phyloP scores from a whole-genome alignment of 768 basidiomycete genomes.

The button mushroom (Agaricus bisporus) region DNA sequence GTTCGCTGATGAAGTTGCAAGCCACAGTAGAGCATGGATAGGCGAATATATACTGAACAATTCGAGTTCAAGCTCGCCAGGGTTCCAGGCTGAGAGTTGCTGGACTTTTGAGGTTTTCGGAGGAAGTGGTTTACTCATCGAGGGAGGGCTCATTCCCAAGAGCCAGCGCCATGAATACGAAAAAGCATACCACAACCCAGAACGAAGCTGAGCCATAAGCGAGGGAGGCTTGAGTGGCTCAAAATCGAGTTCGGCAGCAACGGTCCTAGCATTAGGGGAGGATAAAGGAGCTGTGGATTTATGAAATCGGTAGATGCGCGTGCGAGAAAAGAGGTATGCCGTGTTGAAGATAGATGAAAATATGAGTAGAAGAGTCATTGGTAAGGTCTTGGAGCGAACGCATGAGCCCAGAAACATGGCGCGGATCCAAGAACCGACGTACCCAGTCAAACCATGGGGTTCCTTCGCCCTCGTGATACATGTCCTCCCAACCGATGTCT shows the following conservation, averaged over 20 bases:
- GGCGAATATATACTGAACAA: constrained; percentile 78
- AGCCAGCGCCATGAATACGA: constrained; percentile 61
- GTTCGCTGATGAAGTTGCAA: constrained; percentile 60
- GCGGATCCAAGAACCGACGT: constrained; percentile 1
- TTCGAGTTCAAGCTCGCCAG: constrained; percentile 62
- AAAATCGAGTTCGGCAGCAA: constrained; percentile 46
- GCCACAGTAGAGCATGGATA: constrained; percentile 68
- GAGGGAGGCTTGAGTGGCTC: constrained; percentile 40
- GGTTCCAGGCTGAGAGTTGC: constrained; percentile 74
- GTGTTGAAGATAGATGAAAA: constrained; percentile 50
- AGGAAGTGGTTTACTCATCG: constrained; percentile 23
- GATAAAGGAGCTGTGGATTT: constrained; percentile 56
- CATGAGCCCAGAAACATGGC: constrained; percentile 8
- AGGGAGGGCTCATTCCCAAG: constrained; percentile 50
- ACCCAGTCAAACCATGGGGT: constrained; percentile 82
- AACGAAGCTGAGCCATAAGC: constrained; percentile 34
- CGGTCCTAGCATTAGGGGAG: constrained; percentile 65
- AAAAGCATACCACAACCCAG: constrained; percentile 46
- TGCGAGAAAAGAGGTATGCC: constrained; percentile 65
- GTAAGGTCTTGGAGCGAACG: constrained; percentile 47
- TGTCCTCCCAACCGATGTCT: constrained; percentile 74
- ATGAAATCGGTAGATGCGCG: constrained; percentile 63
- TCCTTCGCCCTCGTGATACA: constrained; percentile 61
- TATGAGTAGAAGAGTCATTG: constrained; percentile 52
- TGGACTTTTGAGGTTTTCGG: constrained; percentile 52